A percentile compares a stretch with the other conserved stretches of the same genome.
phyloP scores from a whole-genome alignment of 768 basidiomycete genomes.

The Daedalea quercina region DNA sequence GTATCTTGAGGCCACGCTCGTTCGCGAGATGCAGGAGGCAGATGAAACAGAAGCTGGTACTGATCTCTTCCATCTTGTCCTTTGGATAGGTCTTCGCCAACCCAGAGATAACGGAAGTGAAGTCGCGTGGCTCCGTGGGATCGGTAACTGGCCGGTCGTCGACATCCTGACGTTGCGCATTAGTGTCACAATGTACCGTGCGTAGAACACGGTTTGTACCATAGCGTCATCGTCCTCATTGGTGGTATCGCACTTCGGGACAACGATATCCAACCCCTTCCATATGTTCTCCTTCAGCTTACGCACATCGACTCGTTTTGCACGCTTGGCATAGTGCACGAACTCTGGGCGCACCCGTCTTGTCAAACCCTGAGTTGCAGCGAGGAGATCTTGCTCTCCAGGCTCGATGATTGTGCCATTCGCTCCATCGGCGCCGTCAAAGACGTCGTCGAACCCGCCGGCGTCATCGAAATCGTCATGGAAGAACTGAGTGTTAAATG shows the following conservation, averaged over 20 bases:
- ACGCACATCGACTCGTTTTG: constrained; percentile 94
- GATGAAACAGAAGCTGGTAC: constrained; percentile 99
- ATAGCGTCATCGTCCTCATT: constrained; percentile 29
- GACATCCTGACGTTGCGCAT: constrained; percentile 37
- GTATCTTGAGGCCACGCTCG: constrained; percentile 88
- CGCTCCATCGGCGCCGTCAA: constrained; percentile 47
- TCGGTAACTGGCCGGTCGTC: constrained; percentile 50
- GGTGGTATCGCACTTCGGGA: constrained; percentile 34
- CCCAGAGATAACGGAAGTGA: constrained; percentile 76
- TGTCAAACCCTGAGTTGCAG: constrained; percentile 68
- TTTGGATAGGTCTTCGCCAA: constrained; percentile 78
- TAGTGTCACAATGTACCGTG: neutral
- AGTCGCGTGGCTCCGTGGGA: constrained; percentile 59
- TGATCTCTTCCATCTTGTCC: constrained; percentile 97
- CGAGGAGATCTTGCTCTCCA: constrained; percentile 84
- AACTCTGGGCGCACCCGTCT: constrained; percentile 80
- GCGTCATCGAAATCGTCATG: constrained; percentile 85
- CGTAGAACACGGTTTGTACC: constrained; percentile 3
- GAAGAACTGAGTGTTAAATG: constrained; percentile 97
- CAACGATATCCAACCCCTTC: constrained; percentile 81
- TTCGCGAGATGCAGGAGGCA: constrained; percentile 95
- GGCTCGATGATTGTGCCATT: constrained; percentile 36
- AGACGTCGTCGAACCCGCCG: constrained; percentile 53
- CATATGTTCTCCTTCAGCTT: constrained; percentile 98
- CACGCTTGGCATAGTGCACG: constrained; percentile 91